These are phyloP conservation scores for Rhododendron henanense DNA, from an alignment of 148 eudicot species.

Conservation along the genomic window DNA sequence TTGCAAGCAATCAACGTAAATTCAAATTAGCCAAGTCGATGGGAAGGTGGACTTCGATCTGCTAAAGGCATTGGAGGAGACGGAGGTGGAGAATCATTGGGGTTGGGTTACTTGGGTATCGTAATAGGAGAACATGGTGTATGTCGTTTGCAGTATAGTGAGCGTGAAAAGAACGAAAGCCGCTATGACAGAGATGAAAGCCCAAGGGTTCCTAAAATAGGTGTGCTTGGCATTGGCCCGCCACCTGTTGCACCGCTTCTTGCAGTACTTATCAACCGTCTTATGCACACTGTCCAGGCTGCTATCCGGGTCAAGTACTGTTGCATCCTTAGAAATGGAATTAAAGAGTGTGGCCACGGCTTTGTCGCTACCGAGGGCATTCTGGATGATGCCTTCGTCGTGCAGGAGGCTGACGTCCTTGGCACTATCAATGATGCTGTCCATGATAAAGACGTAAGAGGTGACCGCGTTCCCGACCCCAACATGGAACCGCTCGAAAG, in stretches of 20 bases:
- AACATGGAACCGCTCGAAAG: slow-evolving; percentile 41
- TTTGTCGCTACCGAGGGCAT: slow-evolving; percentile 40
- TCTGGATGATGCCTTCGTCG: slow-evolving; percentile 27
- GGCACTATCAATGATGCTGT: slow-evolving; percentile 31
- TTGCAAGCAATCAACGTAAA: no score
- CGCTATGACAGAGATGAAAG: slow-evolving; percentile 24
- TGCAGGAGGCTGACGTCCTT: slow-evolving; percentile 33
- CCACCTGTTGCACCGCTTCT: slow-evolving; percentile 26
- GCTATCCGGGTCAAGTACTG: slow-evolving; percentile 28
- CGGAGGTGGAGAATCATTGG: neutral
- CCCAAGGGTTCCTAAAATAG: slow-evolving; percentile 37
- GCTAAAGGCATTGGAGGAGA: no score
- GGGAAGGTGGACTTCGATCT: no score
- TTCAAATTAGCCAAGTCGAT: no score
- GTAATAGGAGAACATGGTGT: slow-evolving; percentile 17
- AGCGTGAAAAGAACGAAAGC: slow-evolving; percentile 34
- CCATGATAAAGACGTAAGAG: slow-evolving; percentile 37
- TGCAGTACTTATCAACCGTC: slow-evolving; percentile 21
- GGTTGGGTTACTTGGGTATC: no score
- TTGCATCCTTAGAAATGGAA: slow-evolving; percentile 26
- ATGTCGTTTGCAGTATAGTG: slow-evolving; percentile 30
- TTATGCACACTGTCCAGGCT: slow-evolving; percentile 19
- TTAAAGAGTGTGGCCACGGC: slow-evolving; percentile 34
- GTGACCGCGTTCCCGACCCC: slow-evolving; percentile 35
- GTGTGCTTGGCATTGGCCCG: slow-evolving; percentile 35